Evolutionary conservation across 495 filamentous ascomycete species (phyloP).

Genomic region (Clohesyomyces aquaticus): DNA sequence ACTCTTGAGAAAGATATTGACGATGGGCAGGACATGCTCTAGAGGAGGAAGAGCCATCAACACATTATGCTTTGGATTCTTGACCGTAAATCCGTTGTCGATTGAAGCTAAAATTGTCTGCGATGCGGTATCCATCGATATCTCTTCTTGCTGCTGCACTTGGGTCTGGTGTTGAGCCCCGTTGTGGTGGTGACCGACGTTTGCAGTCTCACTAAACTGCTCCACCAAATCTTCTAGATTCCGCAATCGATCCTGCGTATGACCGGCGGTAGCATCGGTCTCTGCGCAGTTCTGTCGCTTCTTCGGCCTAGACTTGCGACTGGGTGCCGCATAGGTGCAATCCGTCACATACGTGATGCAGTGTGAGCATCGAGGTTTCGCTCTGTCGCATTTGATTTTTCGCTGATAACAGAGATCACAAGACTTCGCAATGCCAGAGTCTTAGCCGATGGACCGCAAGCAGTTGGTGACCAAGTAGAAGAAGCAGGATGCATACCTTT

Average conservation of each 20-base stretch:
- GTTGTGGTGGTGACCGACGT: constrained; percentile 4
- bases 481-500: constrained; percentile 17
- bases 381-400: constrained; percentile 28
- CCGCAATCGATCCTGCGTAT: constrained; percentile 16
- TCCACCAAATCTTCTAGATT: constrained; percentile 15
- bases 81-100: neutral
- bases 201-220: constrained; percentile 14
- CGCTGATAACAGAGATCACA: constrained; percentile 24
- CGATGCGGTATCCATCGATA: neutral
- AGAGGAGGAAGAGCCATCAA: constrained; percentile 25
- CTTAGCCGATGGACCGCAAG: constrained; percentile 12
- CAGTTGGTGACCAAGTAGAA: constrained; percentile 11
- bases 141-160: constrained; percentile 10
- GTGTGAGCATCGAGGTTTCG: constrained; percentile 24
- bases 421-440: constrained; percentile 15
- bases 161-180: constrained; percentile 1
- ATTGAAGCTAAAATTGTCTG: constrained; percentile 5
- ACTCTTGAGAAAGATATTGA: constrained; percentile 13
- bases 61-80: constrained; percentile 11
- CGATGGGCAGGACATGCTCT: constrained; percentile 23
- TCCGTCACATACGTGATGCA: constrained; percentile 25
- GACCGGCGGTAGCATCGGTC: neutral
- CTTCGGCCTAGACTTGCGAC: constrained; percentile 18
- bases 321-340: constrained; percentile 26
- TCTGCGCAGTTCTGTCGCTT: constrained; percentile 21